Evolutionary conservation across 305 asterid genomes (phyloP).

Genomic region (Caryopteris hybrid): DNA sequence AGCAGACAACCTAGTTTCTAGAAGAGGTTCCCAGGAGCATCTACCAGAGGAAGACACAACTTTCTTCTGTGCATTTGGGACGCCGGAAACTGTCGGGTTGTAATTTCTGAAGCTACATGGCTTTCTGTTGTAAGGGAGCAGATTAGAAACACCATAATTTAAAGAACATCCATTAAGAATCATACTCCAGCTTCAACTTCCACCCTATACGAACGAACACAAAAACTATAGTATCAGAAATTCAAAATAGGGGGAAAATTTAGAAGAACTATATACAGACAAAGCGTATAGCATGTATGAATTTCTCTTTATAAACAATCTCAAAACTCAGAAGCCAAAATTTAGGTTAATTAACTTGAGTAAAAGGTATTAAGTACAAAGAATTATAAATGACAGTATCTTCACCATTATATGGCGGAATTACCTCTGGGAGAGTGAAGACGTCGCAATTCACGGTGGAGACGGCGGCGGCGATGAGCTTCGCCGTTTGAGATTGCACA

Average conservation of each 20-base stretch:
- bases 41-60: background rate
- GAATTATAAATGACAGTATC: too few relatives aligned
- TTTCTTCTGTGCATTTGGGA: background rate
- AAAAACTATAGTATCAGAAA: background rate
- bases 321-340: too few relatives aligned
- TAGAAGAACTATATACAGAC: background rate
- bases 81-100: background rate
- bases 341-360: too few relatives aligned
- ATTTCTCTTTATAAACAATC: too few relatives aligned
- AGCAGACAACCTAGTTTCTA: background rate
- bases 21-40: slow-evolving; percentile 9
- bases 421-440: too few relatives aligned
- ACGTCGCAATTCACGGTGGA: too few relatives aligned
- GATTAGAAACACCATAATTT: slow-evolving; percentile 24
- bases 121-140: slow-evolving; percentile 18
- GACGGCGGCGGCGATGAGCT: too few relatives aligned
- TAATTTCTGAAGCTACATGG: slow-evolving; percentile 9
- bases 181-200: slow-evolving; percentile 30
- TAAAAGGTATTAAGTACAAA: too few relatives aligned
- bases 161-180: slow-evolving; percentile 25
- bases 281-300: too few relatives aligned
- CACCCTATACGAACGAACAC: slow-evolving; percentile 1
- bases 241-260: background rate
- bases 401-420: too few relatives aligned
- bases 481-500: too few relatives aligned